Base-by-base conservation (phyloP, 129 eudicot species). In the Sambucus nigra region DNA sequence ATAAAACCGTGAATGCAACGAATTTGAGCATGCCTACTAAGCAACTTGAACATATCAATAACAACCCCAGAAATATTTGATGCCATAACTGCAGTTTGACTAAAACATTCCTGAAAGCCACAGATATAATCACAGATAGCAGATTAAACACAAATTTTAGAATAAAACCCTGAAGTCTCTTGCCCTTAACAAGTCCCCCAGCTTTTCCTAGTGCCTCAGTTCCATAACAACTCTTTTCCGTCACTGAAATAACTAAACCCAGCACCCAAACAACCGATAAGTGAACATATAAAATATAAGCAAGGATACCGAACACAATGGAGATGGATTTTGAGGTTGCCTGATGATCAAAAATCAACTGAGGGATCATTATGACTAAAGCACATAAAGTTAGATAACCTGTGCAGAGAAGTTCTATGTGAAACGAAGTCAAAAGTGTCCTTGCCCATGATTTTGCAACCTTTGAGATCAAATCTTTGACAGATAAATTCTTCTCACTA, bases 201-300 rank as follows among this genome's bases (percentile, higher is more conserved):
- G 45, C 44, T 54, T 54, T 31, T 32, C 59, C 59, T 12, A 54
- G 24, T 28, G 59, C 59, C 24, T 31, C 51, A 55, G 58, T 21
- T 32, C 77, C 78, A 44, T 40, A 49, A 29, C 67, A 56, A 45
- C 41, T 51, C 4, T 76, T 73, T 59, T 81, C 88, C 1, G 76
- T 23, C 12, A 76, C 68, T 5, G 80, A 76, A 27, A 73, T 75
- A 19, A 73, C 78, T 13, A 66, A 9, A 14, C 67, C 68, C 57
- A 76, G 20, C n/a, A 27, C 20, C 75, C 69, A 69, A 64, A 60
- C 39, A 5, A 82, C 70, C 0, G 59, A 32, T 15, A 75, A 26
- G 39, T 82, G 65, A 11, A 74, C n/a, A 40, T 9, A 15, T 23
- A 56, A 47, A 18, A 51, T 13, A 8, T 42, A 7, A 33, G 53